Evolutionary conservation across 1,284 basidiomycete species (phyloP), one percentile per base, ranked within the genome.

Genomic region (Ustilago lituana): DNA sequence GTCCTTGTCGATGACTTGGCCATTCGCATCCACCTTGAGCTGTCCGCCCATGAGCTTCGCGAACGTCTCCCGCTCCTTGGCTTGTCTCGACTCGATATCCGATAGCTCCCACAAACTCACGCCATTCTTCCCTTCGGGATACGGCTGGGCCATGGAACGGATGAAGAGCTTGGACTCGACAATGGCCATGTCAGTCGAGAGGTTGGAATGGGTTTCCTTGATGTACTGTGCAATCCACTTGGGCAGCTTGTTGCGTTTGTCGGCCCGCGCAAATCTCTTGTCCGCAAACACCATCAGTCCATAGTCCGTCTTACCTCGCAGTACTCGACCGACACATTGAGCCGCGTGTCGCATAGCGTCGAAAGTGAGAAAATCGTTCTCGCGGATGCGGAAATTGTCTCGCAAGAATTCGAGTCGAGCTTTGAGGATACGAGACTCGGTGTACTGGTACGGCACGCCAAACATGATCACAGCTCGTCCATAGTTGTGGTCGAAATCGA

Each of bases 151-250:
- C 82, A 99, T 99, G 33, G 91, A 91, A 5, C 96, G 88, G 88
- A 99, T 94, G 84, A 99, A 99, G 43, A 94, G 85, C 84, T 98
- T 97, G 56, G 93, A 94, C 60, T 98, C 86, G 4, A 93, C 93
- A 60, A 98, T 85, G 8, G 95, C 95, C 92, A 98, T 98, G 83
- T 99, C 96, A 8, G 94, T 98, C 8, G 96, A 98, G 52, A 99
- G 86, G 83, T 98, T 99, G 10, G 94, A 91, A 33, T 93, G 93
- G 0, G 94, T 92, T 80, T 98, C 96, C 40, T 74, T 65, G 80
- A 99, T 98, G 81, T 98, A 97, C 82, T 96, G 94, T 82, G 98
- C 98, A 78, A 99, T 98, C 96, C 96, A 99, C 50, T 92, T 90
- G 2, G 96, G 96, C 71, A 99, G 85, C 87, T 98, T 98, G 43